Base-by-base conservation (phyloP, 2,329 filamentous ascomycete species). In the Leptosphaerulina australis region DNA sequence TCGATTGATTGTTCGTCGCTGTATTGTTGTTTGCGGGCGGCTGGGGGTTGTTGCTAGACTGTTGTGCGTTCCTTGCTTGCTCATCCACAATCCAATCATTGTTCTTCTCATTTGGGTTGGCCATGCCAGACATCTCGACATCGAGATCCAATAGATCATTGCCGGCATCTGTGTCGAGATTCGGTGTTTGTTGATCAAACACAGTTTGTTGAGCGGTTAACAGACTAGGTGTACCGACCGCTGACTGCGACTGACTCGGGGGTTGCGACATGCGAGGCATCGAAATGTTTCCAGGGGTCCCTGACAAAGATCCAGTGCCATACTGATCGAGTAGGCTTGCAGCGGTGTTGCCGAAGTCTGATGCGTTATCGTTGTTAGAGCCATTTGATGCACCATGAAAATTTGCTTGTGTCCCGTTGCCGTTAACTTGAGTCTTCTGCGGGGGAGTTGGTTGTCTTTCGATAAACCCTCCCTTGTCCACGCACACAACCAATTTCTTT, bases 391-490 rank as follows among this genome's bases (percentile, higher is more conserved):
- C 68, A 28, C 72, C 71, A 49, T 70, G 69, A 20, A 66, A 33
- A 47, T 56, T 61, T 21, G 62, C 56, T 26, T 58, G 58, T 28
- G 53, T 47, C 25, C 62, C 66, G 24, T 67, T 67, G 34, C 66
- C 68, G 22, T 71, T 73, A 29, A 65, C 57, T 34, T 69, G 64
- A 12, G 58, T 31, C 38, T 60, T 61, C n/a, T 59, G 63, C 4
- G 69, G 60, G 14, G 59, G 60, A 12, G 63, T 59, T 22, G 63
- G 63, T 46, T 72, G 70, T 72, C 90, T 84, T 71, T 91, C 76
- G 25, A 77, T 74, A 40, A 84, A 83, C 2, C 91, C 91, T 38
- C 91, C 91, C 63, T 89, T 88, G 64, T 94, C 85, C 33, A 95
- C 81, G 35, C 90, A 86, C 28, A 83, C 80, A 6, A 93, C 80